Base-by-base conservation (phyloP, 768 basidiomycete species). In the Auricularia sp. region DNA sequence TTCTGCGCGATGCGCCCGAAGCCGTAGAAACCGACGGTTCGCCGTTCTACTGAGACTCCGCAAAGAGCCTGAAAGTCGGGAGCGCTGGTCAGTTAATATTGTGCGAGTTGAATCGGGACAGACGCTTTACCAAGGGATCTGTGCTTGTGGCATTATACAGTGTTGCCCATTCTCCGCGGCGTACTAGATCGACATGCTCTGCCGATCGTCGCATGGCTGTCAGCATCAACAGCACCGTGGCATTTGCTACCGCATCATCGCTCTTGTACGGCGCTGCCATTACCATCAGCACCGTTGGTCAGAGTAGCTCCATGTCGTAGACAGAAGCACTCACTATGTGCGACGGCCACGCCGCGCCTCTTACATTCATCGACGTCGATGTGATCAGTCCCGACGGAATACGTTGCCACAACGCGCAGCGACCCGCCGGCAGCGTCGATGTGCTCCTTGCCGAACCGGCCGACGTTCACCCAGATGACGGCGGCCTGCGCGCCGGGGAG, bases 211-310 rank as follows among this genome's bases (percentile, higher is more conserved):
- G 56, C 21, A 59, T 24, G 29, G 34, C 56, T 8, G 24, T 59
- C 4, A 59, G 29, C 56, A 59, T 13, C 24, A 59, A 18, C 56
- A 59, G 56, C 6, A 59, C 24, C 56, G 56, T 59, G 16, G 10
- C 34, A 33, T 59, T 59, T 8, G 56, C 56, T 24, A 59, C 56
- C 18, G 56, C 56, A 59, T 59, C 56, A 29, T 59, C 56, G 56
- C 56, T 59, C 29, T 33, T 59, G 29, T 29, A 35, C 18, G 56
- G 56, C 7, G 56, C 56, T 59, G 3, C 29, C 29, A 29, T 29
- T 29, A 29, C 29, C 29, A 29, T 29, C 29, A 29, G 29, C 29
- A 29, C 29, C 29, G 29, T 29, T 29, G 29, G 29, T 29, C 29
- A 29, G 29, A 29, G 18, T 6, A 54, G 54, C 54, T 54, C 34